Percentiles rank a stretch among this genome's conserved stretches.
phyloP scores from a whole-genome alignment of 768 basidiomycete genomes.

The Phaeolepiota aurea region DNA sequence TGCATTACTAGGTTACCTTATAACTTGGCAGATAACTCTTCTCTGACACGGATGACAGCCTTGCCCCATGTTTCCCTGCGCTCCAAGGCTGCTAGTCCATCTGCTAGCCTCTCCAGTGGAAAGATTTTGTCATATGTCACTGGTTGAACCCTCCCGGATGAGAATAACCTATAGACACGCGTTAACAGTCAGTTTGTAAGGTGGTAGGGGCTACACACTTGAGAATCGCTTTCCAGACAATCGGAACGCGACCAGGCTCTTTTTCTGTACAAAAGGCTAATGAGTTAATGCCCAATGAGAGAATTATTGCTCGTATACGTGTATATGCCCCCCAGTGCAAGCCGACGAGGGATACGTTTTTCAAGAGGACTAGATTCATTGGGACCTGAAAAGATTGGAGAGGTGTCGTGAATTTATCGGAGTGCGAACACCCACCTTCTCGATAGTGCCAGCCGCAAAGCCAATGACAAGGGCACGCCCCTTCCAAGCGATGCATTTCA shows the following conservation, averaged over 20 bases:
- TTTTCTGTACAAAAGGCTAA: constrained; percentile 31
- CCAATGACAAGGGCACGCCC: constrained; percentile 91
- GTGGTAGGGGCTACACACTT: constrained; percentile 28
- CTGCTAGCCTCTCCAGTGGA: constrained; percentile 54
- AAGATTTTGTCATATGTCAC: constrained; percentile 65
- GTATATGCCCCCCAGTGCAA: constrained; percentile 82
- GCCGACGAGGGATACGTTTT: constrained; percentile 80
- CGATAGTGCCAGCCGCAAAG: constrained; percentile 79
- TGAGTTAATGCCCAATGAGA: neutral
- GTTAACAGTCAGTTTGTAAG: constrained; percentile 2
- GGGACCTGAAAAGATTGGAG: constrained; percentile 66
- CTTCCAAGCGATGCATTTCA: constrained; percentile 95
- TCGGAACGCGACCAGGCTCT: constrained; percentile 54
- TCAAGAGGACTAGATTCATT: constrained; percentile 73
- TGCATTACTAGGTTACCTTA: too few species aligned
- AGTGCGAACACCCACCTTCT: constrained; percentile 49
- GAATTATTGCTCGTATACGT: constrained; percentile 31
- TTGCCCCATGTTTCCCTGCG: constrained; percentile 91
- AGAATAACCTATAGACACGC: constrained; percentile 50
- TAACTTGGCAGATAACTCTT: constrained; percentile 21
- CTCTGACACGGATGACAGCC: constrained; percentile 58
- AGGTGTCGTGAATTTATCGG: too few species aligned
- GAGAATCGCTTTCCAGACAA: constrained; percentile 69
- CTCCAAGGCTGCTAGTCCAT: constrained; percentile 72
- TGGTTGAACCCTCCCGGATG: constrained; percentile 56